These are phyloP conservation scores for Nowakowskiella sp. DNA, from an alignment of 192 early-diverging fungal species.

Conservation along the genomic window DNA sequence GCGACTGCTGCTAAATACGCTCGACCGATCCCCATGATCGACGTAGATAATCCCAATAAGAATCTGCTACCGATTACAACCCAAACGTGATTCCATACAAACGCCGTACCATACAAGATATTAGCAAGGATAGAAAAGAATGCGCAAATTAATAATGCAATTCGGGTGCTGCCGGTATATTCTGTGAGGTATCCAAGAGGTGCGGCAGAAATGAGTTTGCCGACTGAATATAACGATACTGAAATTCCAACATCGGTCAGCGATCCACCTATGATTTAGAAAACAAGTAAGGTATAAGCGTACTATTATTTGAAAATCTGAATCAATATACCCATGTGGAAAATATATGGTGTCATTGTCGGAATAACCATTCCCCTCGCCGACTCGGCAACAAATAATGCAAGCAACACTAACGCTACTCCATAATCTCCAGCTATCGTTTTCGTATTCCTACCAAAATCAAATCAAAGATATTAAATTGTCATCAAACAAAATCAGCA, in stretches of 20 bases:
- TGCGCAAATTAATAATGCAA: slow-evolving; percentile 15
- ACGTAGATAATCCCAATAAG: slow-evolving; percentile 14
- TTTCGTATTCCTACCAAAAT: no score
- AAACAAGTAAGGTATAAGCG: background rate
- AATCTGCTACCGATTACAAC: slow-evolving; percentile 9
- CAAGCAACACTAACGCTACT: slow-evolving; percentile 15
- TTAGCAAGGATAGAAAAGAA: slow-evolving; percentile 12
- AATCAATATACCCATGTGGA: slow-evolving; percentile 4
- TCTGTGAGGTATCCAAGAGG: slow-evolving; percentile 23
- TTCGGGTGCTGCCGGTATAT: slow-evolving; percentile 10
- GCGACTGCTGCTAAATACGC: slow-evolving; percentile 17
- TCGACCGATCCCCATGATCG: slow-evolving; percentile 12
- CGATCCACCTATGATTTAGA: slow-evolving; percentile 5
- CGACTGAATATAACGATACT: slow-evolving; percentile 21
- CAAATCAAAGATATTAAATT: no score
- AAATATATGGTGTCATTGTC: slow-evolving; percentile 22
- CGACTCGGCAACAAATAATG: slow-evolving; percentile 19
- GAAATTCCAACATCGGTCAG: slow-evolving; percentile 10
- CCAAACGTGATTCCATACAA: slow-evolving; percentile 9
- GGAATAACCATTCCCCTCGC: slow-evolving; percentile 22
- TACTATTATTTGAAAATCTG: background rate
- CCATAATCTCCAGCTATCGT: no score
- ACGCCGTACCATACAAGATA: slow-evolving; percentile 18
- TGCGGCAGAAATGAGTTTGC: slow-evolving; percentile 16
- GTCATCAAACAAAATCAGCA: no score